Base-by-base conservation (phyloP, 495 filamentous ascomycete genomes). In the Penicillium longicatenatum region DNA sequence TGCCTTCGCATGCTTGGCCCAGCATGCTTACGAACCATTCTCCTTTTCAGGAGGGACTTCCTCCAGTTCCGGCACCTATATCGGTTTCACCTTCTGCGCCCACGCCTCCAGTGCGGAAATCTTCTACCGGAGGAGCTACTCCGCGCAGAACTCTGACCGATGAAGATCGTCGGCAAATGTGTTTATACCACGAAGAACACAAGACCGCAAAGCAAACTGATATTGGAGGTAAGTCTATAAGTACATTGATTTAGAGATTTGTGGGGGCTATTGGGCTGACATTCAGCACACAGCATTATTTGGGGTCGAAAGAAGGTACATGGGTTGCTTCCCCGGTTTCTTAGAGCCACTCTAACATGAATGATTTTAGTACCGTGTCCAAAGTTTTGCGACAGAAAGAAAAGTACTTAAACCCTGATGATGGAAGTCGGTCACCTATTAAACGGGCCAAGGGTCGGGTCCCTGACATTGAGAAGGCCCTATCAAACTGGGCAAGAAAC, bases 371-470 rank as follows among this genome's bases (percentile, higher is more conserved):
- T 74, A 99, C 94, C 35, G 94, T 99, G 6, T 99, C 94, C 56
- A 99, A 99, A 70, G 94, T 99, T 50, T 75, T 98, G 59, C 89
- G 94, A 52, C 89, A 96, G 67, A 97, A 96, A 72, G 94, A 98
- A 59, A 95, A 97, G 72, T 99, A 98, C 75, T 85, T 99, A 9
- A 89, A 86, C 62, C 85, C 86, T 45, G 91, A 97, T 53, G 93
- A 96, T 70, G 88, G 91, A 29, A 91, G 85, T 60, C 84, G 87
- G 56, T 97, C 94, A 41, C 92, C 94, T 10, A 86, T 96, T 60
- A 96, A 96, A 71, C 86, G 88, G 55, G 73, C 86, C 58, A 98
- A 97, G 76, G 91, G 93, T 19, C 91, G 93, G 74, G 93, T 93
- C 46, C 92, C 90, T 4, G 92, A 98, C 71, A 92, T 99, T 63